Evolutionary conservation across 371 early-diverging fungal genomes (phyloP).

Genomic region (Apophysomyces variabilis): DNA sequence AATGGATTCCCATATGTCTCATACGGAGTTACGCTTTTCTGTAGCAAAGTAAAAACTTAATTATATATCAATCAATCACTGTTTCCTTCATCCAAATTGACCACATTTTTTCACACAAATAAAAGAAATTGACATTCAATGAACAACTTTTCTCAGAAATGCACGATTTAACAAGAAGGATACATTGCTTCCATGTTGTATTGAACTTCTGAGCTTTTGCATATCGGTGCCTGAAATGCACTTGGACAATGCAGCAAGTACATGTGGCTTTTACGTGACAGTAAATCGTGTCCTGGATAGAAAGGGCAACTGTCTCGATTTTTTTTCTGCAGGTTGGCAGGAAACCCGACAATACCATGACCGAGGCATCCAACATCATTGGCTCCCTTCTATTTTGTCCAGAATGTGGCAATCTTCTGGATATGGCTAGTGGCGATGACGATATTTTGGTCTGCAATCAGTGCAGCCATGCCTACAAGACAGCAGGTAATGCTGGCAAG

Average conservation of each 20-base stretch:
- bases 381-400: conserved; percentile 86
- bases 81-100: too few relatives aligned
- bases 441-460: conserved; percentile 78
- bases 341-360: neutral
- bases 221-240: too few relatives aligned
- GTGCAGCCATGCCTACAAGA: conserved; percentile 73
- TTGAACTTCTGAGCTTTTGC: too few relatives aligned
- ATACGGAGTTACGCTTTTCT: neutral
- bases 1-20: neutral
- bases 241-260: too few relatives aligned
- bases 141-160: too few relatives aligned
- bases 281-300: neutral
- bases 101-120: too few relatives aligned
- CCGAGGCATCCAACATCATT: conserved; percentile 36
- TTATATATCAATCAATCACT: too few relatives aligned
- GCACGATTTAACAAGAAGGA: too few relatives aligned
- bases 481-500: conserved; percentile 53
- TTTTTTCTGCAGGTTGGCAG: neutral
- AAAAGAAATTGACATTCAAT: too few relatives aligned
- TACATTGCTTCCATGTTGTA: too few relatives aligned
- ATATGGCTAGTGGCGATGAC: conserved; percentile 76
- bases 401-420: conserved; percentile 87
- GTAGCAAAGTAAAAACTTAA: neutral
- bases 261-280: conserved; percentile 2
- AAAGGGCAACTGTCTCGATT: neutral